Percentiles rank a stretch among this genome's conserved stretches.
Conservation (phyloP, 1,284 basidiomycete genomes). For the Clitocybe nebularis region DNA sequence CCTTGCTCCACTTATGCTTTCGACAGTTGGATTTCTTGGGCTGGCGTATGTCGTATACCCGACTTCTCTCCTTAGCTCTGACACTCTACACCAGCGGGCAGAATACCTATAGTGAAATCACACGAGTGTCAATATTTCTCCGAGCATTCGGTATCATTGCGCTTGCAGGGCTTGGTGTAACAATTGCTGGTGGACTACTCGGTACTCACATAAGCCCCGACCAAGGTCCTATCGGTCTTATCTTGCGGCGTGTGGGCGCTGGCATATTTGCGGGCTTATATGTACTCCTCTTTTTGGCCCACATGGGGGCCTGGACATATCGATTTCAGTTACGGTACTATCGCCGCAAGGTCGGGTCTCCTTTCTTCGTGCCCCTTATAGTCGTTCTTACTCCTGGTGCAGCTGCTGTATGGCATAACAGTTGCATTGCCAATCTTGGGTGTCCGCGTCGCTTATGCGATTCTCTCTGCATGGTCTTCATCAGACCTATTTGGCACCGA, state of each 20-base stretch:
- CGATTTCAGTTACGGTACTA: slow-evolving; percentile 43
- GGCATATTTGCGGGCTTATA: slow-evolving; percentile 48
- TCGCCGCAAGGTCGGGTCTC: slow-evolving; percentile 40
- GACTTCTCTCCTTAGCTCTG: background rate
- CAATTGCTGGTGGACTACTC: slow-evolving; percentile 48
- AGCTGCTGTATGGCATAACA: slow-evolving; percentile 53
- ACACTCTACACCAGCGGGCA: slow-evolving; percentile 33
- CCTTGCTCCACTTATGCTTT: slow-evolving; percentile 48
- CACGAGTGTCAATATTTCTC: slow-evolving; percentile 33
- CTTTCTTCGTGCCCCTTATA: slow-evolving; percentile 7
- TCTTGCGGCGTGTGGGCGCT: slow-evolving; percentile 45
- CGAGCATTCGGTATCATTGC: slow-evolving; percentile 38
- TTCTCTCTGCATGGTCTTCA: slow-evolving; percentile 53
- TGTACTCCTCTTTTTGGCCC: slow-evolving; percentile 36
- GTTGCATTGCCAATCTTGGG: slow-evolving; percentile 55
- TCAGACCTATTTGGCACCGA: slow-evolving; percentile 36
- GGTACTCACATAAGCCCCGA: slow-evolving; percentile 29
- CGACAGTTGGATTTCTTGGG: slow-evolving; percentile 56
- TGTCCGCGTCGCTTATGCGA: slow-evolving; percentile 49
- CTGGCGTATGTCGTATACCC: slow-evolving; percentile 44
- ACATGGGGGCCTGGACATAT: slow-evolving; percentile 46
- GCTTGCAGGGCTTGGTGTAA: slow-evolving; percentile 42
- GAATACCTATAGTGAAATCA: slow-evolving; percentile 43
- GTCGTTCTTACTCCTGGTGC: slow-evolving; percentile 10
- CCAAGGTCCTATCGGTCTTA: slow-evolving; percentile 28